phyloP scores from a whole-genome alignment of 768 basidiomycete species.

The Rhodotorula kratochvilovae region DNA sequence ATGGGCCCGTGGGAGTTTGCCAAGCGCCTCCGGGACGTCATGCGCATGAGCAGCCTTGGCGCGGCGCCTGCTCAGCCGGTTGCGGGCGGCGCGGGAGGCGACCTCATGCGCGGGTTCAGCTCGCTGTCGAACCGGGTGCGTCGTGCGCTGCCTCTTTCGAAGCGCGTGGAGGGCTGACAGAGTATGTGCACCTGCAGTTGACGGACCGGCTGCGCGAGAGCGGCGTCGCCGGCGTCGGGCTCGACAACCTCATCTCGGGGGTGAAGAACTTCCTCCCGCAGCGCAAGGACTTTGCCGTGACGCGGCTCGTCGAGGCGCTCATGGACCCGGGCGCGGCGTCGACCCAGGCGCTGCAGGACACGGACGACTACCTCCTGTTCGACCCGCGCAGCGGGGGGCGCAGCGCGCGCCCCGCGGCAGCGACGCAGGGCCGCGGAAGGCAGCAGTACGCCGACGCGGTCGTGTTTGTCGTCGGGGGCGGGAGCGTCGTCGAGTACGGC shows the following conservation, averaged over 20 bases:
- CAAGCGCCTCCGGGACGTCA: slow-evolving; percentile 81
- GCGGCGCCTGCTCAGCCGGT: slow-evolving; percentile 53
- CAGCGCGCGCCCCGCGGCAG: slow-evolving; percentile 47
- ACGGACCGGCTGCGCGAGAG: slow-evolving; percentile 90
- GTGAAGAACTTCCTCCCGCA: slow-evolving; percentile 97
- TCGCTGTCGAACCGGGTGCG: slow-evolving; percentile 80
- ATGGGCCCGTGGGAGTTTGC: slow-evolving; percentile 78
- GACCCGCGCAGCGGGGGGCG: slow-evolving; percentile 75
- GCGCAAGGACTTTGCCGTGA: slow-evolving; percentile 86
- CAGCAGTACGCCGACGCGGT: slow-evolving; percentile 73
- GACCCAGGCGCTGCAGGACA: slow-evolving; percentile 89
- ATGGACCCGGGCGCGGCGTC: slow-evolving; percentile 95
- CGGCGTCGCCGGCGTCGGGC: slow-evolving; percentile 56
- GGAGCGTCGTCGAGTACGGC: slow-evolving; percentile 94
- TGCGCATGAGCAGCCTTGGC: slow-evolving; percentile 75
- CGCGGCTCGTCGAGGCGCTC: slow-evolving; percentile 86
- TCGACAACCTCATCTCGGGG: slow-evolving; percentile 93
- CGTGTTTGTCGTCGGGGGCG: slow-evolving; percentile 93
- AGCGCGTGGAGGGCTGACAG: background rate
- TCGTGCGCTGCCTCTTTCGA: slow-evolving; percentile 12
- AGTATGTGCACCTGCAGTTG: slow-evolving; percentile 55
- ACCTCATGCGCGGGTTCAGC: slow-evolving; percentile 90
- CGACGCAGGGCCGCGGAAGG: slow-evolving; percentile 56
- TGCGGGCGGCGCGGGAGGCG: slow-evolving; percentile 59
- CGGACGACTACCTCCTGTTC: slow-evolving; percentile 90